These are phyloP conservation scores for Agaricus subrufescens DNA, from an alignment of 768 basidiomycete species.

Conservation along the genomic window DNA sequence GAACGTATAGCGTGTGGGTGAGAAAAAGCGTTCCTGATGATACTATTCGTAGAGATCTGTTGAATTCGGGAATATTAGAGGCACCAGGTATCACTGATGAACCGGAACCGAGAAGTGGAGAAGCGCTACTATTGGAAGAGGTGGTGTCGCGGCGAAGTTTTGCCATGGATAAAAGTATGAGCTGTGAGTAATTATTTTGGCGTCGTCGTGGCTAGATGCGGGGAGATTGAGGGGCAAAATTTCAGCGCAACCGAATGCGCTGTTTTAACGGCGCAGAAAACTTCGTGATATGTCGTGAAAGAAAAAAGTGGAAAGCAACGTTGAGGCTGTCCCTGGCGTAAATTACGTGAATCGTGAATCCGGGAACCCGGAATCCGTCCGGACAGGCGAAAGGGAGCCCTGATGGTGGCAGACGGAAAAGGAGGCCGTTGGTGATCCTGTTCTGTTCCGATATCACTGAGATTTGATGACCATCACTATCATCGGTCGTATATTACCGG, in stretches of 20 bases:
- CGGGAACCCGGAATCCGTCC: not conserved
- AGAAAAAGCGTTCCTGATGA: constrained; percentile 79
- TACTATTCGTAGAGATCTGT: constrained; percentile 61
- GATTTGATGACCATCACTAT: no score
- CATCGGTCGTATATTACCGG: not conserved
- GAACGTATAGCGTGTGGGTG: constrained; percentile 65
- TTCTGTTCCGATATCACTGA: not conserved
- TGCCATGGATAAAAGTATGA: constrained; percentile 28
- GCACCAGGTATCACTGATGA: not conserved
- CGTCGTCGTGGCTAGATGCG: not conserved
- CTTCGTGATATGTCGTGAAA: no score
- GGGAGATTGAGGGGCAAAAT: not conserved
- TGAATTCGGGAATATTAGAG: constrained; percentile 18
- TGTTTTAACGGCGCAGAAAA: no score
- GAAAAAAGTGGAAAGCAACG: no score
- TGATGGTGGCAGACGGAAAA: not conserved
- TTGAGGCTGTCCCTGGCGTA: no score
- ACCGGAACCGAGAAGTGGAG: not conserved
- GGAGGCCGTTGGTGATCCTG: not conserved
- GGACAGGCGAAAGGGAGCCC: not conserved
- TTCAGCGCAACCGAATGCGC: no score
- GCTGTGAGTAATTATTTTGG: not conserved
- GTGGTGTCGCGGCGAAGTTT: constrained; percentile 41
- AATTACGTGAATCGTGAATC: no score
- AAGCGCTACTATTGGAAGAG: not conserved